Evolutionary conservation across 108 stramenopile genomes (phyloP), one percentile per base, ranked within the genome.

Genomic region (Fistulifera solaris): DNA sequence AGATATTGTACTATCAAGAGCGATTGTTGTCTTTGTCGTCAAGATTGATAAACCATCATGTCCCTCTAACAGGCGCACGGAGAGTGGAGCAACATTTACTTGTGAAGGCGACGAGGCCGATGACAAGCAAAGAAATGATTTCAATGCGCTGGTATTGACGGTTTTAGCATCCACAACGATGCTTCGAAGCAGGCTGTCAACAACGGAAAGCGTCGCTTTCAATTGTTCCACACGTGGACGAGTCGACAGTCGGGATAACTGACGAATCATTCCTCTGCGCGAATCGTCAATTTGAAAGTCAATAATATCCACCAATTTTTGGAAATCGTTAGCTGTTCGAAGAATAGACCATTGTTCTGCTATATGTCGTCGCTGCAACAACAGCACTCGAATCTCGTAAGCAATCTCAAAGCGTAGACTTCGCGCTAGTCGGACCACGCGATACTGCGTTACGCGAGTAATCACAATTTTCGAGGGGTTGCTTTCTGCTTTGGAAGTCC

Each of bases 331-430:
- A 12, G 27, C 26, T 5, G 83, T 78, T 48, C 64, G 59, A 11
- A 70, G 45, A 12, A 77, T 60, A 18, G 61, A 52, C 56, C 73
- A 70, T 63, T 75, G 69, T 62, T 80, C 71, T 1, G 74, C 72
- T 31, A 31, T 41, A 46, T 46, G 26, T 1, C 38, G 41, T 40
- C 15, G 17, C 44, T n/a, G 17, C 21, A 71, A 16, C 40, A 83
- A 51, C 14, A 85, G 51, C 21, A 81, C 40, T 16, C 67, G 54
- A 42, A 89, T 73, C 58, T 82, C 70, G 57, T 84, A 90, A 16
- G 71, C 67, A 40, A 90, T 38, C 49, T 78, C 71, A 53, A 58
- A 80, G 49, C 65, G 61, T 42, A 57, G 55, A 15, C 26, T 15
- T 21, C 17, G n/a, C 14, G 25, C 24, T n/a, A 52, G 27, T 48